Conservation (phyloP, 768 basidiomycete species). For the Clitopilus hobsonii region DNA sequence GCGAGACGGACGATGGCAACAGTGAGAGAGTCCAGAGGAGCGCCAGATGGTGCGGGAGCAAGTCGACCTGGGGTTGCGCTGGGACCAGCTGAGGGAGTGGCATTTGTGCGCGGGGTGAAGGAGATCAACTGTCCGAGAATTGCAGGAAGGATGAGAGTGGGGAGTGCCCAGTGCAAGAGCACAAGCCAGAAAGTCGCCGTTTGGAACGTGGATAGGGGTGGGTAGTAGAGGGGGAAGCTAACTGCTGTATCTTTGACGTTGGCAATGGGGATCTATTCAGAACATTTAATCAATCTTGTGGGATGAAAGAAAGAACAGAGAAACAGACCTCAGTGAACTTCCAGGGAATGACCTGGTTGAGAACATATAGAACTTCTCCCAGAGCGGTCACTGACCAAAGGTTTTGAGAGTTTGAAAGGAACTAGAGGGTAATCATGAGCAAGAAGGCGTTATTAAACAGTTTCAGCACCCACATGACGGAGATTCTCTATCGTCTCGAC, state of each 20-base stretch:
- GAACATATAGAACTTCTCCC: constrained; percentile 49
- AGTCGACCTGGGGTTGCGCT: constrained; percentile 11
- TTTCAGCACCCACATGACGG: constrained; percentile 27
- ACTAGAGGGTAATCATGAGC: constrained; percentile 26
- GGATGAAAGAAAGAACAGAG: too few relatives aligned
- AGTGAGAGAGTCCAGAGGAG: constrained; percentile 57
- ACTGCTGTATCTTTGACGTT: constrained; percentile 11
- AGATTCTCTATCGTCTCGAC: constrained; percentile 30
- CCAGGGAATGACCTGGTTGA: constrained; percentile 54
- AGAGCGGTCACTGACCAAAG: constrained; percentile 54
- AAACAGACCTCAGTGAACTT: constrained; percentile 32
- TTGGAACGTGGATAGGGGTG: constrained; percentile 41
- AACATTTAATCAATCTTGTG: background rate
- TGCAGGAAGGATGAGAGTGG: constrained; percentile 54
- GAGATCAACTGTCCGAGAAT: constrained; percentile 57
- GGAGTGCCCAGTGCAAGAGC: constrained; percentile 59
- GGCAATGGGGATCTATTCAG: constrained; percentile 23
- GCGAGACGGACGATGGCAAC: constrained; percentile 63
- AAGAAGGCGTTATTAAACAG: background rate
- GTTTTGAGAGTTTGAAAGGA: constrained; percentile 61
- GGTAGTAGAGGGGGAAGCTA: constrained; percentile 37
- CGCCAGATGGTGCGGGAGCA: constrained; percentile 11
- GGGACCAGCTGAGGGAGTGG: background rate
- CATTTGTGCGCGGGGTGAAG: constrained; percentile 38
- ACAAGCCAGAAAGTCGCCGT: constrained; percentile 47